A percentile compares a stretch with the other conserved stretches of the same genome.
Evolutionary conservation across 495 filamentous ascomycete species (phyloP).

Genomic region (Neohortaea acidophila): DNA sequence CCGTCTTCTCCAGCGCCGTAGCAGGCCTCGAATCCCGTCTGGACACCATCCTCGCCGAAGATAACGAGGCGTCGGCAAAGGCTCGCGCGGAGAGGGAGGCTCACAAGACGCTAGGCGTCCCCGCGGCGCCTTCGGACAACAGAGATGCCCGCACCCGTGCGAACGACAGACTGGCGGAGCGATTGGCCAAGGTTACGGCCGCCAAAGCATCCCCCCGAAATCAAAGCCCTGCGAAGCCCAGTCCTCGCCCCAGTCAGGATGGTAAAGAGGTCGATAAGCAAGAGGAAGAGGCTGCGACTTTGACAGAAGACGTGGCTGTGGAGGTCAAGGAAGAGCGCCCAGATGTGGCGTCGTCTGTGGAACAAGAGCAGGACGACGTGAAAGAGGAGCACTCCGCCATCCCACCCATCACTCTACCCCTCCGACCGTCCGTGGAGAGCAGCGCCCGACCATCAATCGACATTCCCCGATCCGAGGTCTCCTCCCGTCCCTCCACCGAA

Average conservation of each 20-base stretch:
- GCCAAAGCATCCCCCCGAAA: constrained; percentile 4
- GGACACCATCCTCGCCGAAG: constrained; percentile 73
- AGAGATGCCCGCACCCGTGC: constrained; percentile 27
- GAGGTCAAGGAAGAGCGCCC: not conserved
- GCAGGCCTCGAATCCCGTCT: constrained; percentile 86
- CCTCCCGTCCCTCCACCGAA: constrained; percentile 8
- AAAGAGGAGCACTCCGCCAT: constrained; percentile 6
- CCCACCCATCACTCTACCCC: constrained; percentile 14
- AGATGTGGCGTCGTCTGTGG: not conserved
- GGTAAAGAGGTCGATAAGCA: not conserved
- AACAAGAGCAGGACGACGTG: not conserved
- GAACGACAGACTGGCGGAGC: constrained; percentile 71
- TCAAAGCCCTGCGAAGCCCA: too few species aligned
- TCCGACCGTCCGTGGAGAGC: constrained; percentile 9
- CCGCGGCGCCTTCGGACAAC: constrained; percentile 9
- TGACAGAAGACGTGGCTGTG: constrained; percentile 1
- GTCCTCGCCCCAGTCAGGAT: constrained; percentile 5
- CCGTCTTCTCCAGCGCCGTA: constrained; percentile 79
- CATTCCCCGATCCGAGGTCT: not conserved
- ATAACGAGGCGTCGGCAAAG: constrained; percentile 23
- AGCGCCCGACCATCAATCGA: constrained; percentile 8
- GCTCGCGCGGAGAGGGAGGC: constrained; percentile 3
- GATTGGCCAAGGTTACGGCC: constrained; percentile 24
- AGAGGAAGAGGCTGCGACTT: not conserved
- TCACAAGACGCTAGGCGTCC: constrained; percentile 7